Evolutionary conservation across 2,329 filamentous ascomycete genomes (phyloP), one percentile per base, ranked within the genome.

Genomic region (Alternaria brassicicola): DNA sequence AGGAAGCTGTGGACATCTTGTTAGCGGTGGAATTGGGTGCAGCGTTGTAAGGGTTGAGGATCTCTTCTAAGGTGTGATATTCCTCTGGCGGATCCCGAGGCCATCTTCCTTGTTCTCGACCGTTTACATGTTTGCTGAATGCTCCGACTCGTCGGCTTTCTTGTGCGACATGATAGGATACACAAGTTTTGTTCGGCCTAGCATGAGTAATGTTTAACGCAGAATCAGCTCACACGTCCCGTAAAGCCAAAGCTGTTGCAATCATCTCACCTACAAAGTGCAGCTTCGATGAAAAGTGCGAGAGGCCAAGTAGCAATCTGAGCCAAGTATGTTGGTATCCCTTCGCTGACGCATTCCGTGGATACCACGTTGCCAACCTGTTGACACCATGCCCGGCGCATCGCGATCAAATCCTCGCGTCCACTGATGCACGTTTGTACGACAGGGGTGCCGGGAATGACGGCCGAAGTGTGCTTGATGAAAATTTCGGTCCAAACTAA

Each of bases 1-100:
- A 54, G 57, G 56, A 12, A 45, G 39, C 12, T 73, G 70, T 61
- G 61, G 66, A 23, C 70, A 71, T 57, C n/a, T 17, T 26, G 10
- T 53, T 36, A 59, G 47, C 17, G 61, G 52, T 3, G 58, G 55
- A n/a, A 57, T 46, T 9, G 63, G 62, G 7, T 35, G 28, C 2
- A 48, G 55, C 15, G 52, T 50, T 31, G 60, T 62, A 6, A 48
- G 48, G 10, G 64, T 68, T 26, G 58, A 51, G 19, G 63, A 70
- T 6, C 15, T 73, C 23, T 71, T 72, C 49, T 70, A 30, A 59
- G 30, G 21, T 28, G 10, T 10, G 4, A 2, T 10, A 17, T 36
- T 28, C 31, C 6, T 49, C 19, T 19, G 17, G 12, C 19, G 17
- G 36, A 43, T 12, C 28, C 6, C 15, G 31, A n/a, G n/a, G 15